phyloP scores from a whole-genome alignment of 164 flowering plant genomes.

The Stephania cephalantha region DNA sequence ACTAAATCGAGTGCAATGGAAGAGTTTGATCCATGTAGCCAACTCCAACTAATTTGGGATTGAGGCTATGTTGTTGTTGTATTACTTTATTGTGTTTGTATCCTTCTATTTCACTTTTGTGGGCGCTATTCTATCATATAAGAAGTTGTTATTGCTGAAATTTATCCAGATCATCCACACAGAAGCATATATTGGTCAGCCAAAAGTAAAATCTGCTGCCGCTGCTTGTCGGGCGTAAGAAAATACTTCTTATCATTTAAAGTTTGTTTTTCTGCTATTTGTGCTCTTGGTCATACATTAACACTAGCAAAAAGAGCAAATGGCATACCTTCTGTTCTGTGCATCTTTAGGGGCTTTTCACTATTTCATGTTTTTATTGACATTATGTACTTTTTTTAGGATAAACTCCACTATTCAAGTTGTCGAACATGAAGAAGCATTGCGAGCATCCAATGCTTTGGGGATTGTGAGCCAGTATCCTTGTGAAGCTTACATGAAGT shows the following conservation, averaged over 20 bases:
- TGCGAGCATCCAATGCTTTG: conserved; percentile 77
- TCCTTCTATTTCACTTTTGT: background rate
- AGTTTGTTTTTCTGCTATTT: background rate
- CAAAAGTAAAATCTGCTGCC: conserved; percentile 95
- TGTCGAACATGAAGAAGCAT: conserved; percentile 67
- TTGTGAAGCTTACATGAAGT: conserved; percentile 9
- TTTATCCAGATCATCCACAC: conserved; percentile 71
- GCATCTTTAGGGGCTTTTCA: background rate
- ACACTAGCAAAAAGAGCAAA: background rate
- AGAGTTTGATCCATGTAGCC: too few species aligned
- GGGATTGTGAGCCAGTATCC: conserved; percentile 90
- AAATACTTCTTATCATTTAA: background rate
- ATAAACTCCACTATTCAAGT: conserved; percentile 75
- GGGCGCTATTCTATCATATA: background rate
- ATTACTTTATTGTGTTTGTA: background rate
- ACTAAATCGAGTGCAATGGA: too few species aligned
- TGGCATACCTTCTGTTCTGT: background rate
- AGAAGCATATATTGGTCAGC: conserved; percentile 76
- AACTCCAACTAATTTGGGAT: too few species aligned
- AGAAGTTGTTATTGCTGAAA: background rate
- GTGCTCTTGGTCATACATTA: background rate
- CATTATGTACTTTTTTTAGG: conserved; percentile 30
- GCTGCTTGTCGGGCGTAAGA: conserved; percentile 86
- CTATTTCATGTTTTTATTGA: background rate
- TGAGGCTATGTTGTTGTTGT: too few species aligned